A percentile compares a stretch with the other conserved stretches of the same genome.
Conservation (phyloP, 768 basidiomycete genomes). For the Mycena olivaceomarginata region DNA sequence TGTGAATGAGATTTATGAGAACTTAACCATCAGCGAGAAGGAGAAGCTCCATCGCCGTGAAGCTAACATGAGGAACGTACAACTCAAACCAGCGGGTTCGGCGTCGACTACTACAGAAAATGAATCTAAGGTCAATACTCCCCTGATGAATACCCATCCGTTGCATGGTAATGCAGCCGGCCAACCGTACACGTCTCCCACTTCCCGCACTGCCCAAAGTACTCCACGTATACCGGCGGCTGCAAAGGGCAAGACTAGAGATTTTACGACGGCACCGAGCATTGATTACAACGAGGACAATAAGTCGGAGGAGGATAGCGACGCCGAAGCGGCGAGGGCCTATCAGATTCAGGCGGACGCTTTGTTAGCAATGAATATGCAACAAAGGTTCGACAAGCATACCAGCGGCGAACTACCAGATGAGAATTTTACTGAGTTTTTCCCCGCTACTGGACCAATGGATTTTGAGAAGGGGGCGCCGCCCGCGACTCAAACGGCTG, state of each 20-base stretch:
- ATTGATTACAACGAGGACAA: neutral
- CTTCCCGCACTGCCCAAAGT: slow-evolving; percentile 5
- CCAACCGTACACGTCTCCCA: neutral
- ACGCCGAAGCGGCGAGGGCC: too few species aligned
- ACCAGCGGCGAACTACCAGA: too few species aligned
- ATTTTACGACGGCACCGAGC: neutral
- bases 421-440: too few species aligned
- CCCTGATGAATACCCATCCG: neutral
- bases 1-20: neutral
- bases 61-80: neutral
- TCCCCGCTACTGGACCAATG: too few species aligned
- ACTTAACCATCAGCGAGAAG: neutral
- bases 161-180: neutral
- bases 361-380: too few species aligned
- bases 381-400: too few species aligned
- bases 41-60: neutral
- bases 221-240: slow-evolving; percentile 4
- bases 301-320: too few species aligned
- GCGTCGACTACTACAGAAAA: too few species aligned
- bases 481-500: too few species aligned
- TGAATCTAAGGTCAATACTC: neutral
- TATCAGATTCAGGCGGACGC: too few species aligned
- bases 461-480: too few species aligned
- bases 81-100: neutral
- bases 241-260: slow-evolving; percentile 15